Conservation (phyloP, 495 filamentous ascomycete genomes). For the Cudoniella acicularis region DNA sequence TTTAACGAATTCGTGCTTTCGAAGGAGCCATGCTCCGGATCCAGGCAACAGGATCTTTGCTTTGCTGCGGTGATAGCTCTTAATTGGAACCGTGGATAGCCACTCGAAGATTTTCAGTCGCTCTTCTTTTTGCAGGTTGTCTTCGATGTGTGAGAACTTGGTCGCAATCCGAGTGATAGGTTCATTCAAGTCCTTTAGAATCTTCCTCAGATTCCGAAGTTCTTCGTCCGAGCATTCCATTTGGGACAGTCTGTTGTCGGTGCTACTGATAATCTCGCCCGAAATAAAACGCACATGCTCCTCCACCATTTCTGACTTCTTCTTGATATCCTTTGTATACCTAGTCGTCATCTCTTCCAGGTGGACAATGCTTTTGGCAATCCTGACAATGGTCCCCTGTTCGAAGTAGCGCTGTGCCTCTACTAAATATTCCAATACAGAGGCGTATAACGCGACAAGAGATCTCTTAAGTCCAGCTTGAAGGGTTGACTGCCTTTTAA, state of each 20-base stretch:
- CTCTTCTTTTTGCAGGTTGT: conserved; percentile 19
- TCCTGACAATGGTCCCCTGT: neutral
- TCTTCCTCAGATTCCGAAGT: neutral
- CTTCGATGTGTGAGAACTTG: conserved; percentile 17
- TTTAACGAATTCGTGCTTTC: conserved; percentile 1
- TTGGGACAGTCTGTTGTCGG: neutral
- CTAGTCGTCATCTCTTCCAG: neutral
- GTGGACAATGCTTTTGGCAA: conserved; percentile 12
- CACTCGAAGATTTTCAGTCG: conserved; percentile 7
- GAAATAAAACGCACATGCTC: conserved; percentile 3
- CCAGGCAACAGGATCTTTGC: neutral
- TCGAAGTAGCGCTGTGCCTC: neutral
- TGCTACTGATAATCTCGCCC: neutral
- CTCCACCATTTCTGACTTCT: neutral
- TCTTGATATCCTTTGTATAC: neutral
- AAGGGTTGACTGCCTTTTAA: neutral
- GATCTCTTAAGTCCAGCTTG: neutral
- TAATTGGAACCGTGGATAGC: conserved; percentile 1
- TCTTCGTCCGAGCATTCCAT: neutral
- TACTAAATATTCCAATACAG: conserved; percentile 6
- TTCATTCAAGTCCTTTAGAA: conserved; percentile 8
- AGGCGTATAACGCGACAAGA: conserved; percentile 3
- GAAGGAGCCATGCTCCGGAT: conserved; percentile 9
- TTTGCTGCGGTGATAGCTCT: conserved; percentile 4
- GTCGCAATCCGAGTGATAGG: conserved; percentile 11